phyloP scores from a whole-genome alignment of 495 filamentous ascomycete genomes.

The Rhypophila decipiens region DNA sequence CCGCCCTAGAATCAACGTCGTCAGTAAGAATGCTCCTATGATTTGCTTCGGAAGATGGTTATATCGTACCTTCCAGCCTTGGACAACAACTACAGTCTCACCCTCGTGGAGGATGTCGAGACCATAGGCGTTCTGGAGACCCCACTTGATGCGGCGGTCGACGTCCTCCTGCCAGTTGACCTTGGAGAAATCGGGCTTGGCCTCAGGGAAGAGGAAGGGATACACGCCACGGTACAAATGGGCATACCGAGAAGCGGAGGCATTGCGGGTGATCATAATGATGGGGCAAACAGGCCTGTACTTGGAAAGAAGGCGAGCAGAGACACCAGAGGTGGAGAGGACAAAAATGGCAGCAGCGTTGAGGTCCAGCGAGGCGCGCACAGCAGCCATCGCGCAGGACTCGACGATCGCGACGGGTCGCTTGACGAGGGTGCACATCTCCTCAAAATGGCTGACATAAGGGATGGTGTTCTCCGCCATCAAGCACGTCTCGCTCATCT shows the following conservation, averaged over 20 bases:
- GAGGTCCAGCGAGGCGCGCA: slow-evolving; percentile 87
- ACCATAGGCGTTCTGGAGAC: slow-evolving; percentile 73
- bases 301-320: slow-evolving; percentile 91
- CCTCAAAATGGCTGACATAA: slow-evolving; percentile 94
- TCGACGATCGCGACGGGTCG: slow-evolving; percentile 81
- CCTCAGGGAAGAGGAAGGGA: slow-evolving; percentile 88
- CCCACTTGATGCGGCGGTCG: slow-evolving; percentile 94
- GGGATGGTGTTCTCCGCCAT: slow-evolving; percentile 94
- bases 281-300: slow-evolving; percentile 98
- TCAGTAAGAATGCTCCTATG: too few relatives aligned
- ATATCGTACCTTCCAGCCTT: slow-evolving; percentile 64
- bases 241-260: slow-evolving; percentile 76
- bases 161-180: slow-evolving; percentile 98
- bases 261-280: slow-evolving; percentile 92
- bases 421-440: slow-evolving; percentile 74
- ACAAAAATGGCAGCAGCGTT: slow-evolving; percentile 94
- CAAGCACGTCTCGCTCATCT: slow-evolving; percentile 97
- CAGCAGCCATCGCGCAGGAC: slow-evolving; percentile 92
- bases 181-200: slow-evolving; percentile 83
- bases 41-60: neutral
- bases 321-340: slow-evolving; percentile 83
- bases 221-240: slow-evolving; percentile 98
- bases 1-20: slow-evolving; percentile 57
- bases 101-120: slow-evolving; percentile 77
- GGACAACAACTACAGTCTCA: slow-evolving; percentile 86